A percentile compares a stretch with the other conserved stretches of the same genome.
Conservation (phyloP, 2,329 filamentous ascomycete genomes). For the Teratosphaeria nubilosa region DNA sequence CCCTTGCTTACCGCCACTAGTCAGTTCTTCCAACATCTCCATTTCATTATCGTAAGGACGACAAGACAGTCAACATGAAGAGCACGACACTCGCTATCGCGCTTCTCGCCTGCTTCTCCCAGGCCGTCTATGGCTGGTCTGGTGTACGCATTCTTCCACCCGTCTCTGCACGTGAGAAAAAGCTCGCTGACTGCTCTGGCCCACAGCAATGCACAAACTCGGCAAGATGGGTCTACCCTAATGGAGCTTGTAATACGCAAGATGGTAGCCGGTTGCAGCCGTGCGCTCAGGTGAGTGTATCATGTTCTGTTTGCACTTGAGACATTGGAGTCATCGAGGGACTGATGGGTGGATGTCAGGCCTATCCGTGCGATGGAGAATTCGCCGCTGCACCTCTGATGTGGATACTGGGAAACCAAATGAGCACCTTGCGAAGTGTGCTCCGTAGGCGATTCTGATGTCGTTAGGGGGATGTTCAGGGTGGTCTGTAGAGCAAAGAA, state of each 20-base stretch:
- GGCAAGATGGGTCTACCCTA: not conserved
- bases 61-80: not conserved
- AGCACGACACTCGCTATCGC: not conserved
- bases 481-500: too few relatives aligned
- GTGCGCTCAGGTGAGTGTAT: not conserved
- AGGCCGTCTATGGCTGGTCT: not conserved
- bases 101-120: not conserved
- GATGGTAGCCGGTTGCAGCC: not conserved
- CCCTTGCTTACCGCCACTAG: too few relatives aligned
- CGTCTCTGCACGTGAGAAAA: not conserved
- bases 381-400: not conserved
- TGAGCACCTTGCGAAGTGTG: not conserved
- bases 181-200: not conserved
- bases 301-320: not conserved
- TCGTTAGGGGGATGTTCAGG: too few relatives aligned
- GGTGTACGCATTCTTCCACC: not conserved
- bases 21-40: too few relatives aligned
- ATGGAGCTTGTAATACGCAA: not conserved
- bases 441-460: not conserved
- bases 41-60: too few relatives aligned
- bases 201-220: not conserved
- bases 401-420: not conserved
- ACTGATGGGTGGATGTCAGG: not conserved
- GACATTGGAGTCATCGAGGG: not conserved
- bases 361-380: not conserved